A percentile compares a stretch with the other conserved stretches of the same genome.
Conservation (phyloP, 2,329 filamentous ascomycete genomes). For the Coniella lustricola region DNA sequence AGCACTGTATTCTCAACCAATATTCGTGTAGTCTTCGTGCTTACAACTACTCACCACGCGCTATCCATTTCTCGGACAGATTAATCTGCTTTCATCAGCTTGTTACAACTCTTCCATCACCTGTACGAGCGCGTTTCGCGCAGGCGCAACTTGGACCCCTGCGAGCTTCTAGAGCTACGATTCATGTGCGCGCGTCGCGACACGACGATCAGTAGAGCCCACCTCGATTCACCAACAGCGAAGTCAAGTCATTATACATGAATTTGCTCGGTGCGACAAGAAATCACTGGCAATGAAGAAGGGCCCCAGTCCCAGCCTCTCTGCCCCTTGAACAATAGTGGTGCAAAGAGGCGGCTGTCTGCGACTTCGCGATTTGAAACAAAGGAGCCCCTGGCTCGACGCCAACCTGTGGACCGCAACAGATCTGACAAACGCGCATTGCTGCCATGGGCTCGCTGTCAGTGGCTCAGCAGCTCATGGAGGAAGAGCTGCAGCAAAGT, state of each 20-base stretch:
- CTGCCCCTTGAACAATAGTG: conserved; percentile 12
- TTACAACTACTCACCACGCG: background rate
- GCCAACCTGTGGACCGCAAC: background rate
- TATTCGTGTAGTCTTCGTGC: background rate
- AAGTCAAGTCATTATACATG: background rate
- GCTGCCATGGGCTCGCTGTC: conserved; percentile 32
- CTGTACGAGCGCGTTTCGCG: conserved; percentile 5
- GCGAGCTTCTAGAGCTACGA: conserved; percentile 1
- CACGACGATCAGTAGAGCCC: conserved; percentile 9
- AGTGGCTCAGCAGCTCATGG: conserved; percentile 36
- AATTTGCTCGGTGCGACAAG: background rate
- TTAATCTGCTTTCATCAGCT: background rate
- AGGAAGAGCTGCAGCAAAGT: conserved; percentile 52
- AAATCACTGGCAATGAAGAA: conserved; percentile 8
- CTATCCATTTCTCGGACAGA: background rate
- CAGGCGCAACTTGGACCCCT: background rate
- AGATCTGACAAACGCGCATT: background rate
- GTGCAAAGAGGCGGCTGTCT: conserved; percentile 11
- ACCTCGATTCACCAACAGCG: background rate
- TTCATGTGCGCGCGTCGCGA: conserved; percentile 5
- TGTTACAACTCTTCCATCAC: background rate
- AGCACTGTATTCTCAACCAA: background rate
- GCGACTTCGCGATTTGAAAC: conserved; percentile 1
- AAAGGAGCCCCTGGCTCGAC: conserved; percentile 1
- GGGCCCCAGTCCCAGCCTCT: conserved; percentile 6